A percentile compares a stretch with the other conserved stretches of the same genome.
phyloP scores from a whole-genome alignment of 345 rosid genomes.

The Lepidium aucheri region DNA sequence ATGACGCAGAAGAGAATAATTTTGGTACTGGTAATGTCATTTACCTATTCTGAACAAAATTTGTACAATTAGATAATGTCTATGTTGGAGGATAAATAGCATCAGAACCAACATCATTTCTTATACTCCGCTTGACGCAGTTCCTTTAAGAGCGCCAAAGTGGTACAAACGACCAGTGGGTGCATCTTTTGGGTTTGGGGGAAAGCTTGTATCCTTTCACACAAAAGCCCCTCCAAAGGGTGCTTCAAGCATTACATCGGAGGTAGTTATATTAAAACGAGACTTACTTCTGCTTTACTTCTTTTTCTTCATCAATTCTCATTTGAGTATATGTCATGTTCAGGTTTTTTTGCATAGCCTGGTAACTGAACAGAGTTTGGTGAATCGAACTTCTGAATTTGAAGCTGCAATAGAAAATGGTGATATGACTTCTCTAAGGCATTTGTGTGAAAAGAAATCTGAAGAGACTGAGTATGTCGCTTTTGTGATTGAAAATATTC shows the following conservation, averaged over 20 bases:
- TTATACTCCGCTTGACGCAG: conserved; percentile 26
- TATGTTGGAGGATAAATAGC: conserved; percentile 5
- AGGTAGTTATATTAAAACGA: conserved; percentile 38
- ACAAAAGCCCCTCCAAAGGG: conserved; percentile 39
- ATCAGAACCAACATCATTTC: neutral
- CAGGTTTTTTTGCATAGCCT: conserved; percentile 75
- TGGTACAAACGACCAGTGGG: conserved; percentile 94
- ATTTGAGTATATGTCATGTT: conserved; percentile 8
- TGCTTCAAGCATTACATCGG: conserved; percentile 40
- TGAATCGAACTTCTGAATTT: conserved; percentile 79
- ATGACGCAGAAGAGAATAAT: conserved; percentile 41
- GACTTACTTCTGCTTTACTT: neutral
- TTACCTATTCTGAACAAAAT: conserved; percentile 1
- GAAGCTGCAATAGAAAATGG: conserved; percentile 83
- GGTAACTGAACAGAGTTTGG: conserved; percentile 77
- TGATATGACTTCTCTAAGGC: conserved; percentile 60
- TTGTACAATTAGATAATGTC: neutral
- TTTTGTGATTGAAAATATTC: conserved; percentile 11
- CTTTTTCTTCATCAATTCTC: neutral
- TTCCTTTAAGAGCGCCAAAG: conserved; percentile 81
- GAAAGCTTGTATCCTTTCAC: conserved; percentile 83
- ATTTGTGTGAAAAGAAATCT: conserved; percentile 76
- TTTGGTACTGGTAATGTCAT: conserved; percentile 51
- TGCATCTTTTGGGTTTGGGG: conserved; percentile 95
- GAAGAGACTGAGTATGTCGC: conserved; percentile 69